Conservation (phyloP, 169 alveolate genomes). For the Amoebophrya sp. region DNA sequence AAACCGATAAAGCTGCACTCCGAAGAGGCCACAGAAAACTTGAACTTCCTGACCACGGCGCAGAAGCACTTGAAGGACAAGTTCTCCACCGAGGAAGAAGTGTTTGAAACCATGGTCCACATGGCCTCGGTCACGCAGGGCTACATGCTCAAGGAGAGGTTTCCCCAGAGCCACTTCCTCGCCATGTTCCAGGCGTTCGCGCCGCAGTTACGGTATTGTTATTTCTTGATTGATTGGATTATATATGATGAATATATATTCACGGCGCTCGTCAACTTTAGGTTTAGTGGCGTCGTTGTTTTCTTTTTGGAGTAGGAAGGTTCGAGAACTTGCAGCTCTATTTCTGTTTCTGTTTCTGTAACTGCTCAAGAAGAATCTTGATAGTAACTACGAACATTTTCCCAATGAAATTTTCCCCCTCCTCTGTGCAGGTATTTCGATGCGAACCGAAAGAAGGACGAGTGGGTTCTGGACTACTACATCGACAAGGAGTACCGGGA, state of each 20-base stretch:
- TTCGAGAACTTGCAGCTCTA: no score
- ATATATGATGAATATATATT: no score
- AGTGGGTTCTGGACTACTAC: slow-evolving; percentile 2
- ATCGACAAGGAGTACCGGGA: background rate
- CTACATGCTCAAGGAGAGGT: background rate
- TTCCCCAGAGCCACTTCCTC: background rate
- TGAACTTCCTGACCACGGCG: background rate
- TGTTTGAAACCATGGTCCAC: slow-evolving; percentile 2
- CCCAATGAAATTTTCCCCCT: no score
- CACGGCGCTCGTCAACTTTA: no score
- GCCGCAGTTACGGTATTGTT: background rate
- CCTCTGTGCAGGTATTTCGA: slow-evolving; percentile 18
- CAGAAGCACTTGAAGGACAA: background rate
- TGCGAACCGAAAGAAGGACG: background rate
- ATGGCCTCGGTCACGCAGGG: background rate
- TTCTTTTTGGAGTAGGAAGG: no score
- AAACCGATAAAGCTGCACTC: background rate
- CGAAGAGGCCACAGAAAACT: background rate
- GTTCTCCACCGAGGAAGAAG: background rate
- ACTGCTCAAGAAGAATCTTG: no score
- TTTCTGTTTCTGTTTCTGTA: no score
- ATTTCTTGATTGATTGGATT: no score
- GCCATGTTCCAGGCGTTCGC: background rate
- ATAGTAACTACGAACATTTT: no score
- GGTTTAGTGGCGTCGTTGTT: no score